phyloP scores from a whole-genome alignment of 1,139 yeast species.

The Nakaseomyces delphensis region DNA sequence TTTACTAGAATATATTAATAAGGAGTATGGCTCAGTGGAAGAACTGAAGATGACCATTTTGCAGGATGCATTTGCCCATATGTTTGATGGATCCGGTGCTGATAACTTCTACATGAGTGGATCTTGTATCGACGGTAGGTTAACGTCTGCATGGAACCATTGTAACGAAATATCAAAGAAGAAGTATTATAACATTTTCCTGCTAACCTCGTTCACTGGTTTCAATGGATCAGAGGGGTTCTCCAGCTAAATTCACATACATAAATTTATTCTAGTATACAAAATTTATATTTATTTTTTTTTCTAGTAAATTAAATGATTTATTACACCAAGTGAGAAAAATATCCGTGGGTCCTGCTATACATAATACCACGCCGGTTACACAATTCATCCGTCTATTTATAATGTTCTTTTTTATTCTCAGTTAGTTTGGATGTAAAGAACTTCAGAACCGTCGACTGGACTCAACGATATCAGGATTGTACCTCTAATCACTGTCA shows the following conservation, averaged over 20 bases:
- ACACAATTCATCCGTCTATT: not conserved
- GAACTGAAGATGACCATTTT: slow-evolving; percentile 45
- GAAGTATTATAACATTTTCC: slow-evolving; percentile 51
- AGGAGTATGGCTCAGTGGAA: slow-evolving; percentile 48
- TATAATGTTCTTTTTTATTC: not conserved
- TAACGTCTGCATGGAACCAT: slow-evolving; percentile 75
- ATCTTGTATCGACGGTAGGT: slow-evolving; percentile 68
- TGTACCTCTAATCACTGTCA: slow-evolving; percentile 84
- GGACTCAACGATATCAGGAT: slow-evolving; percentile 75
- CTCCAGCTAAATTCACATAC: not conserved
- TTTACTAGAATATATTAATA: slow-evolving; percentile 41
- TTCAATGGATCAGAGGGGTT: slow-evolving; percentile 62
- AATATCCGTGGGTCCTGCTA: too few relatives aligned
- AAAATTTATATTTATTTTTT: not conserved
- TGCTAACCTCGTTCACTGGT: slow-evolving; percentile 65
- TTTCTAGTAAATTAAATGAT: too few relatives aligned
- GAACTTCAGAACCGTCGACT: slow-evolving; percentile 69
- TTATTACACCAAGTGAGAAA: too few relatives aligned
- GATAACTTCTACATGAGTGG: slow-evolving; percentile 74
- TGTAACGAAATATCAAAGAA: slow-evolving; percentile 59
- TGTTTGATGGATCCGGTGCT: slow-evolving; percentile 72
- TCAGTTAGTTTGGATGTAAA: slow-evolving; percentile 33
- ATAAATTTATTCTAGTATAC: not conserved
- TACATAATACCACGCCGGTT: too few relatives aligned
- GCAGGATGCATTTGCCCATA: slow-evolving; percentile 63